Conservation (phyloP, 1,139 yeast genomes). For the Nakaseomyces bracarensis region DNA sequence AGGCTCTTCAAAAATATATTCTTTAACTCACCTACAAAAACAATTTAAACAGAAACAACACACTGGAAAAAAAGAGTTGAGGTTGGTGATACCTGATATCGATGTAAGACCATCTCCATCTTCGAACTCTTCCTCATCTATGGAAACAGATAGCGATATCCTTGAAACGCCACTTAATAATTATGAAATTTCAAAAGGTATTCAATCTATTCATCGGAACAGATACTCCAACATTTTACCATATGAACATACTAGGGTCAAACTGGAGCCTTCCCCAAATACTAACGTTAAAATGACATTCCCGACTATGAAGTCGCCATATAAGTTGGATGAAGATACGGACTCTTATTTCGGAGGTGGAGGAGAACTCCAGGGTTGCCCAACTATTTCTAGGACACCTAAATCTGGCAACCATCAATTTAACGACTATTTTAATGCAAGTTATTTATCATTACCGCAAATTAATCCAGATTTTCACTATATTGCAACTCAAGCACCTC, state of each 20-base stretch:
- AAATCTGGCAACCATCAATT: conserved; percentile 10
- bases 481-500: conserved; percentile 84
- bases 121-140: conserved; percentile 13
- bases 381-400: conserved; percentile 3
- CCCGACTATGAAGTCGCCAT: neutral
- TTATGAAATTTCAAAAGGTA: conserved; percentile 53
- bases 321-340: neutral
- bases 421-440: conserved; percentile 57
- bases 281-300: neutral
- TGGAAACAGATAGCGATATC: conserved; percentile 16
- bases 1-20: conserved; percentile 20
- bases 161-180: conserved; percentile 31
- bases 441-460: conserved; percentile 40
- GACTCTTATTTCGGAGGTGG: conserved; percentile 3
- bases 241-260: conserved; percentile 75
- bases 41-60: conserved; percentile 17
- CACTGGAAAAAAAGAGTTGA: conserved; percentile 1
- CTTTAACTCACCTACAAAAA: conserved; percentile 23
- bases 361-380: conserved; percentile 8
- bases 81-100: conserved; percentile 1
- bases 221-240: conserved; percentile 75
- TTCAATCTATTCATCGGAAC: conserved; percentile 64
- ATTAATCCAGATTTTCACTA: conserved; percentile 37
- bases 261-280: conserved; percentile 36
- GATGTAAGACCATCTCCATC: conserved; percentile 11